Conservation (phyloP, 345 rosid species). For the Erucastrum elatum region DNA sequence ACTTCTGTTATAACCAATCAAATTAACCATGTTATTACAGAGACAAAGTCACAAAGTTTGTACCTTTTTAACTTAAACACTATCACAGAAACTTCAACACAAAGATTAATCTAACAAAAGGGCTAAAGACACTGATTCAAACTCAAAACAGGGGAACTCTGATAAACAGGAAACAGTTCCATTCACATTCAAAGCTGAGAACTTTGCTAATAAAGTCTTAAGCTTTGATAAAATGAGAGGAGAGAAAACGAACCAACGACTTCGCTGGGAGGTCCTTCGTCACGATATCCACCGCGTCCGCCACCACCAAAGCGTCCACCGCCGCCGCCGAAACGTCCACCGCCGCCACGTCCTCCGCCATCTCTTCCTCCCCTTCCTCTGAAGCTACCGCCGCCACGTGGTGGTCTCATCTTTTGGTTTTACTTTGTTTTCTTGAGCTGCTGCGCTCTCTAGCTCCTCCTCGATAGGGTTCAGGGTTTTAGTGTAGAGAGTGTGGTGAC, state of each 20-base stretch:
- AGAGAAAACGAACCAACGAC: not conserved
- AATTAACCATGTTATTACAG: not conserved
- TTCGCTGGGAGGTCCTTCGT: not conserved
- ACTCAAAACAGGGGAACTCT: not conserved
- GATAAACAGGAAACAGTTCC: not conserved
- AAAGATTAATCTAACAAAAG: not conserved
- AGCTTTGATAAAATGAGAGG: not conserved
- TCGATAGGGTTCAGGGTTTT: not conserved
- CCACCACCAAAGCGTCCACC: not conserved
- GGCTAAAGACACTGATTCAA: not conserved
- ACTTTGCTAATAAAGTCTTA: not conserved
- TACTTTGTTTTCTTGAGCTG: not conserved
- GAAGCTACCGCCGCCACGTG: not conserved
- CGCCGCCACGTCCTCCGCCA: not conserved
- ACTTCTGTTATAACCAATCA: constrained; percentile 55
- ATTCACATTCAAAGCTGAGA: not conserved
- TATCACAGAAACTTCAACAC: not conserved
- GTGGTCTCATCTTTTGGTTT: not conserved
- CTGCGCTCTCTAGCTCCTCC: not conserved
- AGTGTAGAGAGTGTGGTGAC: not conserved
- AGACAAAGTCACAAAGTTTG: not conserved
- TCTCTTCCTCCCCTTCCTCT: not conserved
- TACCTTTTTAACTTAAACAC: not conserved
- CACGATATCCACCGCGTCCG: not conserved
- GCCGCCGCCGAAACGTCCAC: not conserved